These are phyloP conservation scores for Volvariella volvacea DNA, from an alignment of 1,284 basidiomycete species.

Conservation along the genomic window DNA sequence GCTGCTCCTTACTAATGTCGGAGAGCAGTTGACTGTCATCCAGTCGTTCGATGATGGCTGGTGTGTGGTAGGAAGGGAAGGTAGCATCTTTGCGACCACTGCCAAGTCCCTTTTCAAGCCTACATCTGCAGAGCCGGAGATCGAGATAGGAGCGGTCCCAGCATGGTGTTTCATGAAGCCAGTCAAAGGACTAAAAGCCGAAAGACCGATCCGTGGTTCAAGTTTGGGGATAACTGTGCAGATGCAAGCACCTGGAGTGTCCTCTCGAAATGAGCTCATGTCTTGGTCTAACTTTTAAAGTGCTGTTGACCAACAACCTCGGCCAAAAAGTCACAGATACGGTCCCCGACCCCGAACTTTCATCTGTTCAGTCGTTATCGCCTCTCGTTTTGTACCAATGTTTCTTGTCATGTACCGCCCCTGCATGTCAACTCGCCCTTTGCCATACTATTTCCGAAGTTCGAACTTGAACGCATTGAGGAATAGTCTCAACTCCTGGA, in stretches of 20 bases:
- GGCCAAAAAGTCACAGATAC: too few relatives aligned
- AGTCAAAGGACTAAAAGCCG: conserved; percentile 46
- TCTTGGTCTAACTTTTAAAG: conserved; percentile 64
- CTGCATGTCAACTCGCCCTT: too few relatives aligned
- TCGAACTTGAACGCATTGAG: too few relatives aligned
- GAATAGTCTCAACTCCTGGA: too few relatives aligned
- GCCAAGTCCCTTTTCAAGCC: conserved; percentile 34
- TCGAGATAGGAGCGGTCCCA: conserved; percentile 63
- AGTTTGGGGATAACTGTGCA: conserved; percentile 58
- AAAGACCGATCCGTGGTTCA: conserved; percentile 54
- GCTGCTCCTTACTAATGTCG: conserved; percentile 40
- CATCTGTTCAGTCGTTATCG: too few relatives aligned
- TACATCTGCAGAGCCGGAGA: conserved; percentile 12
- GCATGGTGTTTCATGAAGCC: conserved; percentile 68
- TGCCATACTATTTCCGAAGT: too few relatives aligned
- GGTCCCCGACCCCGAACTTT: too few relatives aligned
- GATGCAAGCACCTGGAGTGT: conserved; percentile 32
- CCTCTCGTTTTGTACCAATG: too few relatives aligned
- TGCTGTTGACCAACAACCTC: background rate
- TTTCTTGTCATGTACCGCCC: too few relatives aligned
- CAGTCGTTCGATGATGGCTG: conserved; percentile 69
- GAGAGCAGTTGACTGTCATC: conserved; percentile 54
- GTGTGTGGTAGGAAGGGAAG: conserved; percentile 61
- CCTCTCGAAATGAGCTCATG: conserved; percentile 41
- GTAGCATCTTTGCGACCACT: conserved; percentile 17